A percentile compares a stretch with the other conserved stretches of the same genome.
These are phyloP conservation scores for Cardiospermum halicacabum DNA, from an alignment of 345 rosid genomes.

Conservation along the genomic window DNA sequence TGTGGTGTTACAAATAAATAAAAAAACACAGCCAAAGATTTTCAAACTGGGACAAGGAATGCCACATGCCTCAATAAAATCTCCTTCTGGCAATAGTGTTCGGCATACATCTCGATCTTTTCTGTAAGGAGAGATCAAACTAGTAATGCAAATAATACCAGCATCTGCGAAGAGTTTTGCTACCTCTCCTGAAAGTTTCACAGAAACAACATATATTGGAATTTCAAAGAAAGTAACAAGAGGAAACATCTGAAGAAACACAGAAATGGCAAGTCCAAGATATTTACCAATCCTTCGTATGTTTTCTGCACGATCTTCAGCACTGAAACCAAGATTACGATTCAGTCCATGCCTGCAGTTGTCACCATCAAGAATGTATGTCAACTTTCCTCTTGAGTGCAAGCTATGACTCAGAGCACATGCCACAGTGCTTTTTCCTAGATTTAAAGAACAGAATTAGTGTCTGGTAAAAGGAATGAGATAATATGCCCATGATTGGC, in stretches of 20 bases:
- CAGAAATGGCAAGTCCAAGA: background rate
- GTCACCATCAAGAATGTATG: conserved; percentile 78
- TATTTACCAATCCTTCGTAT: conserved; percentile 64
- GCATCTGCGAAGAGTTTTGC: conserved; percentile 86
- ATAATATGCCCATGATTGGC: background rate
- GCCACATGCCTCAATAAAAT: conserved; percentile 61
- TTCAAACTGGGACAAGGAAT: conserved; percentile 9
- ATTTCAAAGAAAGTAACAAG: conserved; percentile 1
- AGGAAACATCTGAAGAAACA: background rate
- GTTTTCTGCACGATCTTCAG: conserved; percentile 73
- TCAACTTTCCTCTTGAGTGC: conserved; percentile 59
- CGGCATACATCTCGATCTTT: conserved; percentile 68
- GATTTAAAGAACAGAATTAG: background rate
- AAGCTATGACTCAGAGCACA: conserved; percentile 58
- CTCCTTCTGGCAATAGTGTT: conserved; percentile 63
- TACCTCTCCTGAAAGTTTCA: conserved; percentile 64
- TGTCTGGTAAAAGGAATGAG: background rate
- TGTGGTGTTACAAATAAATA: background rate
- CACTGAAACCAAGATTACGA: conserved; percentile 59
- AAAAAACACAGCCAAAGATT: background rate
- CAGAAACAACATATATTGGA: conserved; percentile 8
- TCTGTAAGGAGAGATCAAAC: conserved; percentile 85
- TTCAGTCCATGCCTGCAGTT: conserved; percentile 79
- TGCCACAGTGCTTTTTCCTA: conserved; percentile 87
- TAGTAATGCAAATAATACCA: conserved; percentile 76